Conservation (phyloP, 768 basidiomycete species). For the Lentinula detonsa region DNA sequence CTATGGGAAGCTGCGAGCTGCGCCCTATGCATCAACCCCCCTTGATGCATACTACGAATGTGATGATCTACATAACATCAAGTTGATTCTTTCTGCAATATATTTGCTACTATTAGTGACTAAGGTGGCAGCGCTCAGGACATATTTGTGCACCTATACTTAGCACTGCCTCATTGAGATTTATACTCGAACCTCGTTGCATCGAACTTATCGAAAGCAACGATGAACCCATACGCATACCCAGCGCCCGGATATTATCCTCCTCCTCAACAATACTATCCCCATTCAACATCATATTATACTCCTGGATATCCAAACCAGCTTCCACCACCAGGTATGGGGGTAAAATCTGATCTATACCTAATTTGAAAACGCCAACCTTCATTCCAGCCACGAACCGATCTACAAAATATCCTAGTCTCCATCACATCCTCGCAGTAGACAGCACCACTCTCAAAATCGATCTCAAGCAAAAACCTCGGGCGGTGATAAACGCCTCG, state of each 20-base stretch:
- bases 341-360: not conserved
- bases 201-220: too few species aligned
- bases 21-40: too few species aligned
- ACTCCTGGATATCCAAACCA: not conserved
- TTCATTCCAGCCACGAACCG: not conserved
- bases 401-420: conserved; percentile 38
- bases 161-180: too few species aligned
- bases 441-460: conserved; percentile 45
- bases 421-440: conserved; percentile 48
- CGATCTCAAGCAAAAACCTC: conserved; percentile 39
- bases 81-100: too few species aligned
- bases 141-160: too few species aligned
- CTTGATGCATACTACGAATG: too few species aligned
- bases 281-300: not conserved
- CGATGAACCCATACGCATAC: not conserved
- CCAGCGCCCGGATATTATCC: not conserved
- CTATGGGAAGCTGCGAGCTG: too few species aligned
- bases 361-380: not conserved
- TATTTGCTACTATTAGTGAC: too few species aligned
- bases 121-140: too few species aligned
- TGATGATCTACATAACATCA: too few species aligned
- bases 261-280: not conserved
- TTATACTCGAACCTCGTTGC: not conserved
- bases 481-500: conserved; percentile 32
- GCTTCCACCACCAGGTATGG: not conserved